These are phyloP conservation scores for Neocallimastix lanati DNA, from an alignment of 192 early-diverging fungal species.

Conservation along the genomic window DNA sequence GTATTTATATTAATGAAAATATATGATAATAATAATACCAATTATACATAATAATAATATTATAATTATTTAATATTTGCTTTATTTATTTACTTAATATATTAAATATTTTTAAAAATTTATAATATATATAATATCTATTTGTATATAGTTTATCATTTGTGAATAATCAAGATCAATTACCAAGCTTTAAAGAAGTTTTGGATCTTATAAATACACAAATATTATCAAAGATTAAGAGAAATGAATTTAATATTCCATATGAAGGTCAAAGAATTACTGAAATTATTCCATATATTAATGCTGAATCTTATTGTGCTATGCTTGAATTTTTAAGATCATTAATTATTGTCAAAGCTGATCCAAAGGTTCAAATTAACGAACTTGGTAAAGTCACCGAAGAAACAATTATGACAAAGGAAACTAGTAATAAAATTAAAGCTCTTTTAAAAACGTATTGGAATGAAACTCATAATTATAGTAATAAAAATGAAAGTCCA, in stretches of 20 bases:
- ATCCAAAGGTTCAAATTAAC: constrained; percentile 25
- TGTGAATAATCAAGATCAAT: not conserved
- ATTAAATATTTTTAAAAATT: too few species aligned
- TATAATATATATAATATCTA: too few species aligned
- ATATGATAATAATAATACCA: constrained; percentile 4
- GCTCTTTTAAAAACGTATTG: constrained; percentile 8
- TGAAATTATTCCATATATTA: not conserved
- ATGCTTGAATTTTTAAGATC: constrained; percentile 41
- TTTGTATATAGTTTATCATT: not conserved
- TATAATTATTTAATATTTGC: too few species aligned
- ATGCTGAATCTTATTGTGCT: constrained; percentile 39
- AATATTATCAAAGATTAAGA: constrained; percentile 27
- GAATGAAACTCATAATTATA: constrained; percentile 5
- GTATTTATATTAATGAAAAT: not conserved
- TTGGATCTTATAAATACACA: not conserved
- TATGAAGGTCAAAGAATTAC: not conserved
- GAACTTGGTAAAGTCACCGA: constrained; percentile 18
- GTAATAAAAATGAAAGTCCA: constrained; percentile 8
- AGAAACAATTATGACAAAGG: constrained; percentile 15
- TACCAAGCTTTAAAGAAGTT: not conserved
- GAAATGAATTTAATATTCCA: not conserved
- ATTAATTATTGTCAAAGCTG: constrained; percentile 31
- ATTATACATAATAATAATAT: not conserved
- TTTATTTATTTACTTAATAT: too few species aligned
- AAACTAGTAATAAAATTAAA: constrained; percentile 10